Conservation (phyloP, 2,329 filamentous ascomycete species). For the Curvularia eragrostidis region DNA sequence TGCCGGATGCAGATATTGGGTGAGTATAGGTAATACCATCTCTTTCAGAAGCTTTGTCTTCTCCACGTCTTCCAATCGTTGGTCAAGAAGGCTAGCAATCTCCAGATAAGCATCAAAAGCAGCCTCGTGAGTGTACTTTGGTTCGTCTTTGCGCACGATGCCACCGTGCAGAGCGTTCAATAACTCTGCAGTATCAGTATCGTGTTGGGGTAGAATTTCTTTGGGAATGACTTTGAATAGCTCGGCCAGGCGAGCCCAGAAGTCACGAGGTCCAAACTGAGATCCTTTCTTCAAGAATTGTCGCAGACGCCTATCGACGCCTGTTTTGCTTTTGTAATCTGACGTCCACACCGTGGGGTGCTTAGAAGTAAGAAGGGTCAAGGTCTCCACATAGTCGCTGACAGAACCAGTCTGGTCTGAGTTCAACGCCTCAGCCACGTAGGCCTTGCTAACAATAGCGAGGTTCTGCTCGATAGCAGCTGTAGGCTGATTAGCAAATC, state of each 20-base stretch:
- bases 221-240: conserved; percentile 66
- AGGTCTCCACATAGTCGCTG: conserved; percentile 70
- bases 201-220: conserved; percentile 61
- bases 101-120: conserved; percentile 81
- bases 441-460: conserved; percentile 68
- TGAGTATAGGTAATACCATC: conserved; percentile 60
- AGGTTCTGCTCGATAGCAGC: conserved; percentile 48
- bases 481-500: conserved; percentile 2
- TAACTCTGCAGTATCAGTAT: conserved; percentile 65
- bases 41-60: conserved; percentile 54
- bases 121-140: conserved; percentile 67
- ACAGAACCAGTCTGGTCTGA: conserved; percentile 77
- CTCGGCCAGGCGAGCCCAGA: conserved; percentile 72
- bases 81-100: conserved; percentile 59
- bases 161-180: conserved; percentile 73
- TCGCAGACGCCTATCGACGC: conserved; percentile 65
- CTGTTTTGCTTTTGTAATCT: conserved; percentile 64
- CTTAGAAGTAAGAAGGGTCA: conserved; percentile 69
- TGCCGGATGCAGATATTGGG: conserved; percentile 60
- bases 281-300: conserved; percentile 84
- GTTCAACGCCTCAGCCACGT: conserved; percentile 77
- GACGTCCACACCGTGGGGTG: conserved; percentile 77
- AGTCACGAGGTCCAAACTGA: conserved; percentile 73
- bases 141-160: conserved; percentile 76
- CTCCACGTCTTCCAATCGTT: conserved; percentile 54